Evolutionary conservation across 1,284 basidiomycete genomes (phyloP), one percentile per base, ranked within the genome.

Genomic region (Apiotrichum gamsii): DNA sequence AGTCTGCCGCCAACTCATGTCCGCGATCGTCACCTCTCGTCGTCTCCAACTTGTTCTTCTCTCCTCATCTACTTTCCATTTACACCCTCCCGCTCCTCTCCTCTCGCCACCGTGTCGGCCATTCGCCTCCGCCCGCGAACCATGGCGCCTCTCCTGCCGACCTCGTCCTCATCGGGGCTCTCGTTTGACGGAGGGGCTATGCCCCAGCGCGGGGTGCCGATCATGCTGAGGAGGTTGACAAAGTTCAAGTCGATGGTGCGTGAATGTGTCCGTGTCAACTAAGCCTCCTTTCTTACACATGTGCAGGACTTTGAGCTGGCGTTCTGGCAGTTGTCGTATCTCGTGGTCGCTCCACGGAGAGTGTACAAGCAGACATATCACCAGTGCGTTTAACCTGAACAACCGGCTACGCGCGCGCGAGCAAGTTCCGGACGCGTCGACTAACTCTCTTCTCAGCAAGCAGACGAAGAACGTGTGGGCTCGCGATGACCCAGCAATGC

Each of bases 401-500:
- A n/a, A n/a, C n/a, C n/a, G n/a, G n/a, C n/a, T n/a, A n/a, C n/a
- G n/a, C n/a, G n/a, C n/a, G n/a, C n/a, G n/a, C n/a, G n/a, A n/a
- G n/a, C n/a, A n/a, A n/a, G n/a, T n/a, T n/a, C n/a, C 13, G 10
- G 14, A 5, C 4, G 6, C 4, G 9, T 8, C 10, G 15, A 8
- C 20, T 18, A 39, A 16, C 42, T 39, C 39, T 37, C 46, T 6
- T 36, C n/a, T 11, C 42, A 43, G 59, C 45, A 69, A 72, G 87
- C 89, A 95, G 76, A 96, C 91, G n/a, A 95, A 95, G 78, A 95
- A 96, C 69, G 88, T 87, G 5, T 95, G 91, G 90, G 89, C 90
- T 20, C 77, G 91, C 68, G 91, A 96, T 69, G 90, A 95, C 67
- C 91, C 91, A 16, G 90, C 91, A 13, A 90, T 94, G 60, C 77